Conservation (phyloP, 257 asterid genomes). For the Linderniella brevidens region DNA sequence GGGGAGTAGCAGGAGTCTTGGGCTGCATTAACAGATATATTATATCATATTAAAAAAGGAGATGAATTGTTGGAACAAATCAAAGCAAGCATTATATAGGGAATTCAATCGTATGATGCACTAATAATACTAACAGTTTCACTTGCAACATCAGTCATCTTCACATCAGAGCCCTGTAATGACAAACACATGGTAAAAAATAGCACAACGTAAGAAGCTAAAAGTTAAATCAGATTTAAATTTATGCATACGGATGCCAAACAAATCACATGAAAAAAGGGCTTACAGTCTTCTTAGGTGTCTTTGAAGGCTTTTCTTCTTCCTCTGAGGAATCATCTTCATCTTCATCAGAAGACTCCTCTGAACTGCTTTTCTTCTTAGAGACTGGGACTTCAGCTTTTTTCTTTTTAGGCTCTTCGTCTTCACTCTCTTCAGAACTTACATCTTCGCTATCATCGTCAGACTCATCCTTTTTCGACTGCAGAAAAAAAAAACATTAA, state of each 20-base stretch:
- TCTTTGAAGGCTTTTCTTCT: constrained; percentile 21
- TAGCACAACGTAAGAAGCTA: too few species aligned
- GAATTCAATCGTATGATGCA: constrained; percentile 14
- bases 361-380: constrained; percentile 18
- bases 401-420: constrained; percentile 1
- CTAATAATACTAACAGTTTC: constrained; percentile 2
- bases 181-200: too few species aligned
- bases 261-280: not conserved
- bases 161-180: constrained; percentile 19
- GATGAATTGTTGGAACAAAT: not conserved
- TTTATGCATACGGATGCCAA: not conserved
- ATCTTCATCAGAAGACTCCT: constrained; percentile 24
- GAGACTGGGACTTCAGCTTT: constrained; percentile 11
- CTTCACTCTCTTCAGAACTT: constrained; percentile 1
- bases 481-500: not conserved
- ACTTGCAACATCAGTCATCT: constrained; percentile 18
- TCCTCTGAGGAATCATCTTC: constrained; percentile 33
- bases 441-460: not conserved
- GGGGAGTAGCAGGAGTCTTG: constrained; percentile 31
- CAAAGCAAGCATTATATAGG: too few species aligned
- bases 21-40: constrained; percentile 20
- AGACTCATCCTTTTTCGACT: not conserved
- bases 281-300: constrained; percentile 29
- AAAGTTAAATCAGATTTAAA: not conserved
- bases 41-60: not conserved